A percentile compares a stretch with the other conserved stretches of the same genome.
Conservation (phyloP, 257 asterid species). For the Coffea eugenioides region DNA sequence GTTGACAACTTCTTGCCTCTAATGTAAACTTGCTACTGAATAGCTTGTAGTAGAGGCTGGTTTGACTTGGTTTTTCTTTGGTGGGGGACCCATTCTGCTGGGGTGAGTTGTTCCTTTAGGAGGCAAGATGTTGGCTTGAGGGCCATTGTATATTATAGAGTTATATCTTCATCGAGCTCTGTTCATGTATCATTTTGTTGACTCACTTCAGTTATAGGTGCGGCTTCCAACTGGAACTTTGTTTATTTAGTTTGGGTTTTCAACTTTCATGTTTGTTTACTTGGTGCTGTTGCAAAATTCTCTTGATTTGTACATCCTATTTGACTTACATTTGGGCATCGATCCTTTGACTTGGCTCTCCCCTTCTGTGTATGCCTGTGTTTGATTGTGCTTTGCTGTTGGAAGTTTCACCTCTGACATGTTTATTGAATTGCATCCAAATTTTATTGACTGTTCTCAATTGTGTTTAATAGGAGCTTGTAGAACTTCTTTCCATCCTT, state of each 20-base stretch:
- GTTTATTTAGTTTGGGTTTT: not conserved
- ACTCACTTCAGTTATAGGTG: not conserved
- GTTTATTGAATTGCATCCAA: not conserved
- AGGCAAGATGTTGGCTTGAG: not conserved
- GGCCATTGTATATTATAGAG: not conserved
- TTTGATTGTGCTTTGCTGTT: not conserved
- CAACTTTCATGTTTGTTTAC: not conserved
- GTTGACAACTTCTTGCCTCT: not conserved
- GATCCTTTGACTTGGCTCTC: not conserved
- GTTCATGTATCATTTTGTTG: not conserved
- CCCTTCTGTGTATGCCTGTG: not conserved
- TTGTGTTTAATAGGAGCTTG: slow-evolving; percentile 74
- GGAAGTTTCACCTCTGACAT: not conserved
- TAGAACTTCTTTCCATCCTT: slow-evolving; percentile 96
- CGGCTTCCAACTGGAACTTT: not conserved
- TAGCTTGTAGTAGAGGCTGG: not conserved
- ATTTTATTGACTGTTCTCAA: slow-evolving; percentile 27
- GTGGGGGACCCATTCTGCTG: not conserved
- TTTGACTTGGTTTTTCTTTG: not conserved
- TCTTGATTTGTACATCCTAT: not conserved
- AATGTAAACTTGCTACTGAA: not conserved
- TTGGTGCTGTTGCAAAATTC: not conserved
- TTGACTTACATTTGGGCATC: not conserved
- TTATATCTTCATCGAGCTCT: not conserved
- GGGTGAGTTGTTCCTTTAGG: not conserved